Percentiles rank a stretch among this genome's conserved stretches.
Evolutionary conservation across 2,329 filamentous ascomycete genomes (phyloP).

Genomic region (Cyanodermella asteris): DNA sequence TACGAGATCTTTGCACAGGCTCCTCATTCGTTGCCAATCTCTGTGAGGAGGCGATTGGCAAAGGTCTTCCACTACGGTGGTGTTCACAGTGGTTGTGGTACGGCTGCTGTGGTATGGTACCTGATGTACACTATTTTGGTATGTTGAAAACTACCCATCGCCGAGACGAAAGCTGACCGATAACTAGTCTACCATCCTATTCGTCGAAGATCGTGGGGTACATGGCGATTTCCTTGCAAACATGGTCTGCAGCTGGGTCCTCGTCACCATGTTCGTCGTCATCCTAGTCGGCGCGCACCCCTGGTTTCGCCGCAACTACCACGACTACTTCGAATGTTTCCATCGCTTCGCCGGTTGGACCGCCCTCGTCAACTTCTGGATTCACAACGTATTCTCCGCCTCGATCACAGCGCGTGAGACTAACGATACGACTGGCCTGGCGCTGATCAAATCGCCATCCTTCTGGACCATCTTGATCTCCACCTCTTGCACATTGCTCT

Average conservation of each 20-base stretch:
- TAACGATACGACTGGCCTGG: conserved; percentile 15
- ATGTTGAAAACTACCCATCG: conserved; percentile 11
- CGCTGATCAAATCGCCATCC: conserved; percentile 25
- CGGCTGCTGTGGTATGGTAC: conserved; percentile 28
- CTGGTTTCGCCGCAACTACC: conserved; percentile 35
- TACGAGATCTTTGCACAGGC: conserved; percentile 23
- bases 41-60: conserved; percentile 22
- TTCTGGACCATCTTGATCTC: conserved; percentile 49
- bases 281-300: conserved; percentile 46
- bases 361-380: conserved; percentile 42
- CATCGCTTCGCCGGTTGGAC: conserved; percentile 59
- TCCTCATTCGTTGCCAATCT: conserved; percentile 23
- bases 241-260: conserved; percentile 32
- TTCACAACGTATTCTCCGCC: conserved; percentile 34
- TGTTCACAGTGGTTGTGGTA: conserved; percentile 28
- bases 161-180: conserved; percentile 3
- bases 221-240: conserved; percentile 16
- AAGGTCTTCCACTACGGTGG: conserved; percentile 34
- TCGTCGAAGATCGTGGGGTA: background rate
- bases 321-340: conserved; percentile 47
- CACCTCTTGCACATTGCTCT: conserved; percentile 43
- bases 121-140: conserved; percentile 16
- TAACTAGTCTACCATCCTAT: background rate
- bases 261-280: conserved; percentile 33
- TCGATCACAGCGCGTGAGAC: conserved; percentile 18